phyloP scores from a whole-genome alignment of 2,329 filamentous ascomycete genomes.

The Nannizziopsis barbatae region DNA sequence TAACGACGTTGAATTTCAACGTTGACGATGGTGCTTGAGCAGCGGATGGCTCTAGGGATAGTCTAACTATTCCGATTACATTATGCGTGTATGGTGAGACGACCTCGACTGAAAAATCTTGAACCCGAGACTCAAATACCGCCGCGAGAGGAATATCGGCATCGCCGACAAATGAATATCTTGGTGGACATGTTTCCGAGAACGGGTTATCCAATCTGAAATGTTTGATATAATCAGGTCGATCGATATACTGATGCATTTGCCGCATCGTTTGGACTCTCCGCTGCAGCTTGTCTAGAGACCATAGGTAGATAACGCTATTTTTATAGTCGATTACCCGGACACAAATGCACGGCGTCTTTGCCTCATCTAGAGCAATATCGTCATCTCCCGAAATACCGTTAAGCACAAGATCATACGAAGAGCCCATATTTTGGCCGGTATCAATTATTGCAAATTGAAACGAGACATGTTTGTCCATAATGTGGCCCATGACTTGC shows the following conservation, averaged over 20 bases:
- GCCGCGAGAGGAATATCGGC: conserved; percentile 83
- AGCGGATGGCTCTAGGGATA: conserved; percentile 86
- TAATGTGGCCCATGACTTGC: conserved; percentile 93
- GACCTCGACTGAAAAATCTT: conserved; percentile 86
- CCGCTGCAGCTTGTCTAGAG: conserved; percentile 78
- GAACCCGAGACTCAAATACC: conserved; percentile 87
- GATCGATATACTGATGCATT: conserved; percentile 91
- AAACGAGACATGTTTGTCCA: conserved; percentile 85
- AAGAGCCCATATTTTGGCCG: conserved; percentile 80
- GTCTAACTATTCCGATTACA: conserved; percentile 76
- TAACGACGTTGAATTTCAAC: conserved; percentile 95
- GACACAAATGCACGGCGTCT: conserved; percentile 82
- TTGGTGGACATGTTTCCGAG: conserved; percentile 77
- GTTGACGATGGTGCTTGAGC: conserved; percentile 85
- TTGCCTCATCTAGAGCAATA: conserved; percentile 63
- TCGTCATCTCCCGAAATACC: conserved; percentile 81
- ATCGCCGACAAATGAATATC: conserved; percentile 86
- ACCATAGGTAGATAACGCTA: conserved; percentile 82
- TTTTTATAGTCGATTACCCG: conserved; percentile 85
- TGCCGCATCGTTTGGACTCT: conserved; percentile 88
- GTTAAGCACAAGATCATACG: conserved; percentile 92
- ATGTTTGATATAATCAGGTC: conserved; percentile 88
- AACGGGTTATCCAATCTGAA: conserved; percentile 90
- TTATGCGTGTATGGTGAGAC: conserved; percentile 85
- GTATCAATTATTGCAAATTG: conserved; percentile 87